Evolutionary conservation across 23 red algal genomes (phyloP), one percentile per base, ranked within the genome.

Genomic region (Porphyridium purpureum): DNA sequence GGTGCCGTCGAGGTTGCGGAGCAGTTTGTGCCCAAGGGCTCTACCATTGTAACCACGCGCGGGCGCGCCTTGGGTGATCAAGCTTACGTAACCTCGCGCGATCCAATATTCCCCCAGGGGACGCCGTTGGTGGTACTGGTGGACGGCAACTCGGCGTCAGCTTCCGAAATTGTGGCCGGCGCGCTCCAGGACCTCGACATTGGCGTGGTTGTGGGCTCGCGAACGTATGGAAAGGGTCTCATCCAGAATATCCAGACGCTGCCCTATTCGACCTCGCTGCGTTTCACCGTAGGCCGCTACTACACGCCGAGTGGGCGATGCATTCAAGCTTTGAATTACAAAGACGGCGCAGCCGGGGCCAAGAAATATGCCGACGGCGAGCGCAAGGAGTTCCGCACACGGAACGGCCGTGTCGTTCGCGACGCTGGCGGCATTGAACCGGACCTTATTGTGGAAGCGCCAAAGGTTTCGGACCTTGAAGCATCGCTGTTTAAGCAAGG

Each of bases 301-400:
- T 95, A 95, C 70, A 95, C 88, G 15, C 88, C 88, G 4, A 84
- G 76, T 44, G 88, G 88, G 35, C 62, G 88, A 29, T 95, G 88
- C 41, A 95, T 95, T 40, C 88, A 95, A 55, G 53, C 88, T 2
- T n/a, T 81, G 5, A 84, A 60, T 24, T 95, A 95, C 59, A 67
- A 66, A 28, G 69, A 35, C 34, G 56, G 60, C 25, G 67, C 62
- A 20, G 47, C 67, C 27, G 67, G 57, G 32, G 27, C 59, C 2
- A 33, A 44, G 21, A 31, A 38, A 14, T 47, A 75, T 5, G 26
- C 60, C 15, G 84, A 92, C 32, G 46, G 27, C 24, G 55, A 78
- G 25, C 48, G 79, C 4, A 30, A 67, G 24, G 72, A 77, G 34
- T 95, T 95, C 50, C 34, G 59, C 31, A 95, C 88, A 0, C 47